Percentiles rank a stretch among this genome's conserved stretches.
phyloP scores from a whole-genome alignment of 352 stramenopile genomes.

The Pythium folliculosum region DNA sequence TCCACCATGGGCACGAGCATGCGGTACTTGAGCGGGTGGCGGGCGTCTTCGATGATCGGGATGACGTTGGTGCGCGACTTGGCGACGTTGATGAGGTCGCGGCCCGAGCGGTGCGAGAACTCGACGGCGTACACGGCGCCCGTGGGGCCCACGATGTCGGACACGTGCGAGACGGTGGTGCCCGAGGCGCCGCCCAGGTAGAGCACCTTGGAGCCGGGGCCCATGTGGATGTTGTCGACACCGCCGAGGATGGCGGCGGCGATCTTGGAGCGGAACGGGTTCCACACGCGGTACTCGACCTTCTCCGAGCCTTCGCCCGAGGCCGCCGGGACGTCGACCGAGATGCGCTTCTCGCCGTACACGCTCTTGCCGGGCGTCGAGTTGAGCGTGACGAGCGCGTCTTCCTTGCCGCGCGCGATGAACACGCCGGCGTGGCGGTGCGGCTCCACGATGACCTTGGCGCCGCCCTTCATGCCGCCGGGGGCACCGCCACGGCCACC shows the following conservation, averaged over 20 bases:
- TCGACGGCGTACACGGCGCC: constrained; percentile 99
- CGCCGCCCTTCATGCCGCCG: constrained; percentile 94
- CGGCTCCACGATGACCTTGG: constrained; percentile 97
- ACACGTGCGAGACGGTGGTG: constrained; percentile 99
- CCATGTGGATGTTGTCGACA: constrained; percentile 99
- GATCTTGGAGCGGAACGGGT: constrained; percentile 99
- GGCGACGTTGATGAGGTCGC: constrained; percentile 99
- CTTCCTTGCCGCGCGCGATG: constrained; percentile 98
- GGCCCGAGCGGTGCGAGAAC: constrained; percentile 98
- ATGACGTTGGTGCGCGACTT: constrained; percentile 99
- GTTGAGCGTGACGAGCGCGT: constrained; percentile 99
- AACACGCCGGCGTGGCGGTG: constrained; percentile 99
- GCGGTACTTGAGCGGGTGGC: constrained; percentile 98
- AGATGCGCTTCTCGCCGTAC: constrained; percentile 99
- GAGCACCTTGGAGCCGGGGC: constrained; percentile 96
- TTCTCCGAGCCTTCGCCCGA: constrained; percentile 93
- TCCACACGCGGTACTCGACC: constrained; percentile 99
- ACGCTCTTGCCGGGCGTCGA: constrained; percentile 98
- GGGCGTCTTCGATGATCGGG: constrained; percentile 99
- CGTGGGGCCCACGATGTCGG: constrained; percentile 97
- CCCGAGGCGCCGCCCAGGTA: constrained; percentile 99
- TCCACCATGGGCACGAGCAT: constrained; percentile 99
- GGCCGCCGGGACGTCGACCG: constrained; percentile 93
- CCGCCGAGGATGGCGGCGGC: constrained; percentile 98
- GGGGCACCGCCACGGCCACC: constrained; percentile 67